A percentile compares a stretch with the other conserved stretches of the same genome.
These are phyloP conservation scores for Pulveroboletus frians DNA, from an alignment of 768 basidiomycete genomes.

Conservation along the genomic window DNA sequence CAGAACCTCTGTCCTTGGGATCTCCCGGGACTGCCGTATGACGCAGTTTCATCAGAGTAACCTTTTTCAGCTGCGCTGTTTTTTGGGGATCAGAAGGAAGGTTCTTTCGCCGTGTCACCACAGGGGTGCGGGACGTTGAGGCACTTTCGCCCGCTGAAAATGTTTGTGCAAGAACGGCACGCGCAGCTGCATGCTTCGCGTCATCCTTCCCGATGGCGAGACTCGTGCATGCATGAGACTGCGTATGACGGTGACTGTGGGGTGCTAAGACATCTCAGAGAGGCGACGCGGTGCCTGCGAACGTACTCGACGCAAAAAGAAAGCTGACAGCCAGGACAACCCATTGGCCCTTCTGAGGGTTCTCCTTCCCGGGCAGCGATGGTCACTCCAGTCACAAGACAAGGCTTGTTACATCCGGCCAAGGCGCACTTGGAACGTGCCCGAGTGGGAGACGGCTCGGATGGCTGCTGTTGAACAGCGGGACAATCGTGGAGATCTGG, in stretches of 20 bases:
- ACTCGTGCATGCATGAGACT: conserved; percentile 52
- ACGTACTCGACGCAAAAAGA: conserved; percentile 64
- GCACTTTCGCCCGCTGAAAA: conserved; percentile 31
- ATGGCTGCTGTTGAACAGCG: conserved; percentile 1
- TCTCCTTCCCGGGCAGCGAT: conserved; percentile 7
- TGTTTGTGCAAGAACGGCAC: conserved; percentile 48
- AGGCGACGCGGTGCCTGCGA: background rate
- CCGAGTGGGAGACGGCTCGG: conserved; percentile 10
- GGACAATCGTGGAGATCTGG: conserved; percentile 59
- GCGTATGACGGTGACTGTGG: conserved; percentile 60
- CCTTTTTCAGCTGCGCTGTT: conserved; percentile 47
- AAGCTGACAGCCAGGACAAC: conserved; percentile 49
- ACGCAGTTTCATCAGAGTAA: conserved; percentile 71
- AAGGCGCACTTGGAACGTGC: conserved; percentile 46
- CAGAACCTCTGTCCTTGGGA: conserved; percentile 45
- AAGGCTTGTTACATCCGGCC: conserved; percentile 48
- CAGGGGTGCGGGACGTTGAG: conserved; percentile 21
- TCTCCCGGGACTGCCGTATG: conserved; percentile 64
- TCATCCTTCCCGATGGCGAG: conserved; percentile 6
- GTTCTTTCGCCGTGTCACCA: conserved; percentile 26
- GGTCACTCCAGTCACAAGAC: conserved; percentile 40
- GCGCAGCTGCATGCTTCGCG: conserved; percentile 44
- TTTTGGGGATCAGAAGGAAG: conserved; percentile 48
- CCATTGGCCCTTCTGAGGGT: conserved; percentile 14
- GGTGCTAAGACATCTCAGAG: conserved; percentile 7